phyloP scores from a whole-genome alignment of 371 early-diverging fungal species.

The Mortierella sp. region DNA sequence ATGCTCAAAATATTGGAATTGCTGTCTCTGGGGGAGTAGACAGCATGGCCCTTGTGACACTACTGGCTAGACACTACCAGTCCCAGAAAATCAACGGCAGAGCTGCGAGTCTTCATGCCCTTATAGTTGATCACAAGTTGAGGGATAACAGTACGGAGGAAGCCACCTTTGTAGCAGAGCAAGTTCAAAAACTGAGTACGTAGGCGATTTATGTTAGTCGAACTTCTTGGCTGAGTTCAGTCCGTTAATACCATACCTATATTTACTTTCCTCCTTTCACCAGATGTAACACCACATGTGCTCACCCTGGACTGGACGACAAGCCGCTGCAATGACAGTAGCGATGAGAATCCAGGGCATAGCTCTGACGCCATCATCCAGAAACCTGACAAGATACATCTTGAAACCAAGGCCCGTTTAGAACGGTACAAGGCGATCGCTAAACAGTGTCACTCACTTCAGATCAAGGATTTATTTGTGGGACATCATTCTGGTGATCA shows the following conservation, averaged over 20 bases:
- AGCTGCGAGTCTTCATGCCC: conserved; percentile 14
- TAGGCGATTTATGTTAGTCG: not conserved
- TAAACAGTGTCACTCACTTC: conserved; percentile 43
- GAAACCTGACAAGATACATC: conserved; percentile 33
- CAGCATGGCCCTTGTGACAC: conserved; percentile 39
- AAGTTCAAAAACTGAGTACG: conserved; percentile 24
- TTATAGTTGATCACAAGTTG: conserved; percentile 47
- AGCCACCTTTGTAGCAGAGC: conserved; percentile 26
- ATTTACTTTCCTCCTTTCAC: not conserved
- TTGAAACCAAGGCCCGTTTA: conserved; percentile 62
- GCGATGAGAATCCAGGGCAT: not conserved
- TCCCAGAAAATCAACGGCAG: not conserved
- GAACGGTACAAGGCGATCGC: conserved; percentile 60
- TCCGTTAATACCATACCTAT: not conserved
- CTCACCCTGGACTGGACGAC: conserved; percentile 35
- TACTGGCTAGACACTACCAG: conserved; percentile 16
- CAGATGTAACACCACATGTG: conserved; percentile 38
- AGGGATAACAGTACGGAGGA: conserved; percentile 39
- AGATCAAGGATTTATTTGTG: conserved; percentile 57
- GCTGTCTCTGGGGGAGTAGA: conserved; percentile 54
- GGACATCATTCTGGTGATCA: conserved; percentile 69
- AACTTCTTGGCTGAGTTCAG: not conserved
- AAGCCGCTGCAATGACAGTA: not conserved
- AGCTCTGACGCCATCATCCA: not conserved
- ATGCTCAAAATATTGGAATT: conserved; percentile 15